A percentile compares a stretch with the other conserved stretches of the same genome.
Evolutionary conservation across 495 filamentous ascomycete genomes (phyloP).

Genomic region (Chlorociboria aeruginascens): DNA sequence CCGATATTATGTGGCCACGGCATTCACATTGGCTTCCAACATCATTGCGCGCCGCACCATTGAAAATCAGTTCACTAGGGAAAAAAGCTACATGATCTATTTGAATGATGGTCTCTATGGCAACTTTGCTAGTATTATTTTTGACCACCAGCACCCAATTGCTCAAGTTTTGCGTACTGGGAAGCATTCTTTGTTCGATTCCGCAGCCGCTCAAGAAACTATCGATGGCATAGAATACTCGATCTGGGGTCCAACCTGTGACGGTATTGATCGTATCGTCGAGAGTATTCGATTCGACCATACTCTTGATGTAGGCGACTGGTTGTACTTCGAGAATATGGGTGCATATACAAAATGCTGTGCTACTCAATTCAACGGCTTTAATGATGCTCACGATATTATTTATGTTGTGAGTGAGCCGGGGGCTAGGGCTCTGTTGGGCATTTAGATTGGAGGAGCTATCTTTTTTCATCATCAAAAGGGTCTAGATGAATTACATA

Average conservation of each 20-base stretch:
- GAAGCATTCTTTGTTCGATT: constrained; percentile 33
- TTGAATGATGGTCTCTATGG: constrained; percentile 95
- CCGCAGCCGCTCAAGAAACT: constrained; percentile 21
- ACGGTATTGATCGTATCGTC: constrained; percentile 89
- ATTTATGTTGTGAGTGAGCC: constrained; percentile 91
- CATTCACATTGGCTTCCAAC: constrained; percentile 86
- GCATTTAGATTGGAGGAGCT: too few species aligned
- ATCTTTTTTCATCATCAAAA: too few species aligned
- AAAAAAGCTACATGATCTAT: constrained; percentile 83
- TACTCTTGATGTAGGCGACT: constrained; percentile 80
- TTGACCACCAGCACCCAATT: constrained; percentile 88
- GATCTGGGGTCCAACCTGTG: constrained; percentile 96
- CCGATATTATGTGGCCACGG: constrained; percentile 85
- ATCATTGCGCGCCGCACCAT: constrained; percentile 92
- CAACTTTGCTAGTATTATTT: constrained; percentile 98
- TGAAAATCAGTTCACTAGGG: constrained; percentile 37
- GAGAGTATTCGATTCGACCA: constrained; percentile 61
- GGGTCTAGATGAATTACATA: too few species aligned
- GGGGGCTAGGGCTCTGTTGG: constrained; percentile 67
- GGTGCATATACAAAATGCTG: constrained; percentile 97
- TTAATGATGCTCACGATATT: constrained; percentile 81
- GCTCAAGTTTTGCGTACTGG: constrained; percentile 65
- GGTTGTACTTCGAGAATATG: constrained; percentile 98
- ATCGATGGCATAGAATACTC: constrained; percentile 58
- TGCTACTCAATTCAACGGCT: constrained; percentile 97